Percentiles rank a stretch among this genome's conserved stretches.
Evolutionary conservation across 176 grass and related monocot species (phyloP).

Genomic region (Hordeum marinum): DNA sequence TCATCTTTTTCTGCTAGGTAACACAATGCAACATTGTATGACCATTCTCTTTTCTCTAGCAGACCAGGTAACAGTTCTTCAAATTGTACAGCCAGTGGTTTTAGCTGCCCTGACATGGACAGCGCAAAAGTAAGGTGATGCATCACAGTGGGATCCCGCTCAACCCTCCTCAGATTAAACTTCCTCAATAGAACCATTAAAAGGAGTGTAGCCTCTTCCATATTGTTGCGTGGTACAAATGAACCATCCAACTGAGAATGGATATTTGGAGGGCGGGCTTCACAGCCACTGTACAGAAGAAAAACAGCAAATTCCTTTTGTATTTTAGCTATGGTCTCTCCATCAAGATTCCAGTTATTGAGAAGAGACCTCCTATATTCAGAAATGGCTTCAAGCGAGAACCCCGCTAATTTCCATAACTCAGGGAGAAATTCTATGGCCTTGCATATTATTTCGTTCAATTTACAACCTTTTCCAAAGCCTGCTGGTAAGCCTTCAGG

Average conservation of each 20-base stretch:
- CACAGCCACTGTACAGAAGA: constrained; percentile 87
- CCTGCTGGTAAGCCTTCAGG: constrained; percentile 58
- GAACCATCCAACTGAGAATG: constrained; percentile 82
- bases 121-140: constrained; percentile 87
- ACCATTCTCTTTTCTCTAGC: constrained; percentile 65
- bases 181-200: constrained; percentile 88
- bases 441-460: constrained; percentile 90
- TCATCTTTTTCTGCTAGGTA: constrained; percentile 86
- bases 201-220: constrained; percentile 93
- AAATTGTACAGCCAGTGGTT: constrained; percentile 58
- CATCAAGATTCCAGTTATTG: constrained; percentile 78
- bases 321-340: constrained; percentile 58
- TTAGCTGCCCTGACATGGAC: constrained; percentile 65
- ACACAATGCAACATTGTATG: constrained; percentile 83
- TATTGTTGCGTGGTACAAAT: constrained; percentile 87
- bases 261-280: constrained; percentile 78
- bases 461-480: constrained; percentile 65
- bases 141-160: constrained; percentile 66
- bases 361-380: constrained; percentile 88
- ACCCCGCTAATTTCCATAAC: constrained; percentile 69
- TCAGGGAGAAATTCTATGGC: constrained; percentile 83
- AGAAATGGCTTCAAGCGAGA: constrained; percentile 70
- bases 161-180: constrained; percentile 68
- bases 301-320: constrained; percentile 86
- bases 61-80: constrained; percentile 73